These are phyloP conservation scores for Penicillium sp. DNA, from an alignment of 2,329 filamentous ascomycete genomes.

Conservation along the genomic window DNA sequence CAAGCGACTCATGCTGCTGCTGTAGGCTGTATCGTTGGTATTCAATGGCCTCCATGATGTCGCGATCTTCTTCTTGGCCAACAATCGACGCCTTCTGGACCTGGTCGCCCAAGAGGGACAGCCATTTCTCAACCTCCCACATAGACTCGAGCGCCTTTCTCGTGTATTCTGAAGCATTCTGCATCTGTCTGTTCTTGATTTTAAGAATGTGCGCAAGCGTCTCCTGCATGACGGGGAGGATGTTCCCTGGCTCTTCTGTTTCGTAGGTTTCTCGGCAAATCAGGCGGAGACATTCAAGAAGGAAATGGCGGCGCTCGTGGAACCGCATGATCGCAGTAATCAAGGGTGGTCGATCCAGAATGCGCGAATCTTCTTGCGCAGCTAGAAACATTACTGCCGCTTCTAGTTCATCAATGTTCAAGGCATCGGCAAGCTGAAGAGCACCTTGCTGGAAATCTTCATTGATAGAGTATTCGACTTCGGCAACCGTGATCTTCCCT, in stretches of 20 bases:
- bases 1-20: constrained; percentile 83
- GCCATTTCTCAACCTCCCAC: constrained; percentile 68
- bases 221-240: constrained; percentile 50
- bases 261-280: constrained; percentile 64
- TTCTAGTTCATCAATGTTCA: constrained; percentile 84
- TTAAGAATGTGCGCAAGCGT: constrained; percentile 55
- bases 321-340: constrained; percentile 80
- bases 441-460: constrained; percentile 78
- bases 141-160: constrained; percentile 71
- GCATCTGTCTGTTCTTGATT: constrained; percentile 44
- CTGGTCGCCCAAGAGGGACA: constrained; percentile 70
- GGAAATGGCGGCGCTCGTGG: constrained; percentile 74
- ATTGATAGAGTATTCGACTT: constrained; percentile 73
- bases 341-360: constrained; percentile 65
- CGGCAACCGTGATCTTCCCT: constrained; percentile 72
- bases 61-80: constrained; percentile 57
- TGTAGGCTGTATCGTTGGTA: constrained; percentile 74
- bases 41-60: constrained; percentile 70
- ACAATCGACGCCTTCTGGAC: constrained; percentile 69
- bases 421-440: constrained; percentile 75
- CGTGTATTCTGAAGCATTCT: constrained; percentile 58
- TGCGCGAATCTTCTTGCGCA: constrained; percentile 61
- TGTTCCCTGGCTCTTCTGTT: constrained; percentile 49
- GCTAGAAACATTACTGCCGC: constrained; percentile 71
- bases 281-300: constrained; percentile 77